Conservation (phyloP, 306 rosid genomes). For the Lathyrus sativus region DNA sequence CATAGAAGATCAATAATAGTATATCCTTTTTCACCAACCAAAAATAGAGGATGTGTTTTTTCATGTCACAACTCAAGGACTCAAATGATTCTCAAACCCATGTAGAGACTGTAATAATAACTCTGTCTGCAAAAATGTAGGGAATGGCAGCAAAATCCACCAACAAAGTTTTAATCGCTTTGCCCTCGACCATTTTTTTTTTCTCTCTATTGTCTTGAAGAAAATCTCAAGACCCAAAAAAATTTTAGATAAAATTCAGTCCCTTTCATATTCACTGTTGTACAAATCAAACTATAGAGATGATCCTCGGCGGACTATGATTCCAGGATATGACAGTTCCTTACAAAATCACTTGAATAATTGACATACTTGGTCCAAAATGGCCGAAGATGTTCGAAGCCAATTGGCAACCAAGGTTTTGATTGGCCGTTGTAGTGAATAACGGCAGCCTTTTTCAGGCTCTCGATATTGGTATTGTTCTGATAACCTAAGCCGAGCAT, state of each 20-base stretch:
- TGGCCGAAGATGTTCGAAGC: constrained; percentile 96
- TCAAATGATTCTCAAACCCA: constrained; percentile 55
- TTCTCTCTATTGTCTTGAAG: constrained; percentile 32
- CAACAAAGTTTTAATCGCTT: constrained; percentile 38
- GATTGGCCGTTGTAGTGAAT: constrained; percentile 99
- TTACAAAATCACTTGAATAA: constrained; percentile 89
- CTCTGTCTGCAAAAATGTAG: constrained; percentile 53
- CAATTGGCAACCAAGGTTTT: constrained; percentile 97
- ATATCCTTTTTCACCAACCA: constrained; percentile 64
- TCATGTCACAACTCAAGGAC: constrained; percentile 70
- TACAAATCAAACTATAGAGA: constrained; percentile 45
- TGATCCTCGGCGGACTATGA: constrained; percentile 52
- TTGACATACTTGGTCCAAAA: constrained; percentile 96
- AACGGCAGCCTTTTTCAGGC: constrained; percentile 84
- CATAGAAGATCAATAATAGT: constrained; percentile 53
- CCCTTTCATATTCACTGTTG: constrained; percentile 41
- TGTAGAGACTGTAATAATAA: constrained; percentile 43
- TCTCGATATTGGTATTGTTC: constrained; percentile 68
- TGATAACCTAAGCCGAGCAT: constrained; percentile 99
- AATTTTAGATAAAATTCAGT: constrained; percentile 52
- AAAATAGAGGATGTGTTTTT: constrained; percentile 59
- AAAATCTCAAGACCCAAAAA: constrained; percentile 54
- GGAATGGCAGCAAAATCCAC: constrained; percentile 51
- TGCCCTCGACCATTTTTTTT: constrained; percentile 35
- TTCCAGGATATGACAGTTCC: constrained; percentile 89